Base-by-base conservation (phyloP, 805 yeast genomes). In the Cyberlindnera xylosilytica region DNA sequence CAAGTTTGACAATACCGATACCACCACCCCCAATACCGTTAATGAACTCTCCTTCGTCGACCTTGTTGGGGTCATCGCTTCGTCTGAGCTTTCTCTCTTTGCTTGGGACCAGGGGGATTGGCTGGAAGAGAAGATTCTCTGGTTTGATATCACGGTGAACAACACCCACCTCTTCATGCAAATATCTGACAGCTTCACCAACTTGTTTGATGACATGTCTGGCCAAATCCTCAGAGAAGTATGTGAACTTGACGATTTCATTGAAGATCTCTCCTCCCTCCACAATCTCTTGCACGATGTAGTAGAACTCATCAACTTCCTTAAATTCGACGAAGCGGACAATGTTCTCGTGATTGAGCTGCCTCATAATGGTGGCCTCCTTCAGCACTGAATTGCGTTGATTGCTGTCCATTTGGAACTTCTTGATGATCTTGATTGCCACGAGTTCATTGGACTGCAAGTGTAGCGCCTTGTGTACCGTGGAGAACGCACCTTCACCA, bases 401-500 rank as follows among this genome's bases (percentile, higher is more conserved):
- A 16, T 52, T 52, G 36, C 36, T 42, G 39, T 58, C 62, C 44
- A 58, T 35, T 38, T 58, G 62, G 26, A 47, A 38, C 58, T 87
- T 87, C 52, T 77, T 73, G 34, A 88, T 85, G 45, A 86, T 76
- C 56, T 87, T 87, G 54, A 87, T 76, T 11, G 96, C 96, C 13
- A 87, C 81, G 7, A 53, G 45, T 28, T 65, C 62, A 37, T 73
- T 61, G 24, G 69, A 58, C 10, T 51, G 51, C 3, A 64, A 50
- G 52, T 82, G 81, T 13, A 68, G 58, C 0, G 95, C 95, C 57
- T 76, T 80, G 66, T 80, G 87, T 4, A 91, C 98, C 11, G 77
- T 73, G 3, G 96, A 87, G 60, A 91, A 90, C 0, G 97, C 97
- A 8, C 98, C 98, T 57, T 84, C 90, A 1, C 93, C 91, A 15